A percentile compares a stretch with the other conserved stretches of the same genome.
phyloP scores from a whole-genome alignment of 139 green algal species.

The Chlorella sp. region DNA sequence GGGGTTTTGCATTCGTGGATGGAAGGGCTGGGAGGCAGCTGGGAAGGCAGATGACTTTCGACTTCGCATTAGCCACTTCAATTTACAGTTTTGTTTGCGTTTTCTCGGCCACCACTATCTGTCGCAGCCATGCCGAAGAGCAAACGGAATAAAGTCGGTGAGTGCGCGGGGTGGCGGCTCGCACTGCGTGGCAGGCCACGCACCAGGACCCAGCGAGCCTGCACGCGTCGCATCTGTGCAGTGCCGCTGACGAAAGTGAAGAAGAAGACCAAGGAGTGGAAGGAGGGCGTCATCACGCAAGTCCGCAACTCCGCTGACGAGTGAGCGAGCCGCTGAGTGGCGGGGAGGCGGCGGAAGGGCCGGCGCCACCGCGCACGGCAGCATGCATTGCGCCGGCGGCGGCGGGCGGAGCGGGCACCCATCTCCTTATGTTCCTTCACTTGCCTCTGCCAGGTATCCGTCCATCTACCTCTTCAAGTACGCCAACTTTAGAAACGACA shows the following conservation, averaged over 20 bases:
- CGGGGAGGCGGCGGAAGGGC: no score
- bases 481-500: conserved; percentile 93
- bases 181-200: background rate
- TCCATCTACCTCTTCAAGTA: conserved; percentile 86
- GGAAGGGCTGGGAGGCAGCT: background rate
- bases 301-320: conserved; percentile 75
- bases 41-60: background rate
- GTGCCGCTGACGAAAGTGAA: conserved; percentile 89
- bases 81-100: background rate
- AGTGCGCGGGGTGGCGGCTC: conserved; percentile 10
- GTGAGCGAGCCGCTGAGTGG: conserved; percentile 61
- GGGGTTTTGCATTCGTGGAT: background rate
- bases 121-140: conserved; percentile 80
- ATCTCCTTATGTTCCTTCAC: background rate
- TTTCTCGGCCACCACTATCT: background rate
- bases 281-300: conserved; percentile 81
- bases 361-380: no score
- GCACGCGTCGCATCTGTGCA: background rate
- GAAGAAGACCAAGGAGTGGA: conserved; percentile 94
- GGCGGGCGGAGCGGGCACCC: no score
- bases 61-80: background rate
- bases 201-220: background rate
- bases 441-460: conserved; percentile 74
- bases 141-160: conserved; percentile 87
- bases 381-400: conserved; percentile 11